Percentiles rank a stretch among this genome's conserved stretches.
phyloP scores from a whole-genome alignment of 1,284 basidiomycete species.

The Inonotus obliquus region DNA sequence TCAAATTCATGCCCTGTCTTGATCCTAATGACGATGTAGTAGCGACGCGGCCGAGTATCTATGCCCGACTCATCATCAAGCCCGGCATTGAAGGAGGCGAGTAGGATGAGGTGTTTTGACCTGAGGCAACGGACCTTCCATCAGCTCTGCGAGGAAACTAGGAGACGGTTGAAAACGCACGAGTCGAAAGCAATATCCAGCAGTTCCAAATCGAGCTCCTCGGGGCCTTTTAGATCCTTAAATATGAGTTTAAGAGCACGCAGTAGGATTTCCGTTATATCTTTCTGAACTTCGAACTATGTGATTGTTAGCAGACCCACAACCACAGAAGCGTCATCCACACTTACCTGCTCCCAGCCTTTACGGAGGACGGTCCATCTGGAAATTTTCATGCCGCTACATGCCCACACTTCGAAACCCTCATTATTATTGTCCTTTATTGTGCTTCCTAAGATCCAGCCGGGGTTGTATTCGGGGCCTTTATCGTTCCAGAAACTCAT shows the following conservation, averaged over 20 bases:
- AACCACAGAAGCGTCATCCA: not conserved
- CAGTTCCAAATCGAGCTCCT: slow-evolving; percentile 16
- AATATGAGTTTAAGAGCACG: not conserved
- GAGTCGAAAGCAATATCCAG: slow-evolving; percentile 17
- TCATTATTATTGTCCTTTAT: slow-evolving; percentile 3
- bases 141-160: not conserved
- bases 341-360: slow-evolving; percentile 19
- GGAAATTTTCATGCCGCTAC: slow-evolving; percentile 17
- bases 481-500: slow-evolving; percentile 6
- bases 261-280: slow-evolving; percentile 3
- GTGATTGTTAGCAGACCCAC: not conserved
- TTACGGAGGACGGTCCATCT: slow-evolving; percentile 20
- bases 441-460: slow-evolving; percentile 7
- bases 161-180: not conserved
- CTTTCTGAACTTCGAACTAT: slow-evolving; percentile 15
- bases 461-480: slow-evolving; percentile 7
- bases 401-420: slow-evolving; percentile 19
- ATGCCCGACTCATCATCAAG: slow-evolving; percentile 42
- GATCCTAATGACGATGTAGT: slow-evolving; percentile 59
- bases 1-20: slow-evolving; percentile 38
- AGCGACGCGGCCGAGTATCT: slow-evolving; percentile 44
- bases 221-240: not conserved
- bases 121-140: not conserved
- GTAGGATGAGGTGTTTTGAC: slow-evolving; percentile 39
- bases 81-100: slow-evolving; percentile 60